phyloP scores from a whole-genome alignment of 2,329 filamentous ascomycete species.

The Aspergillus glaucus region DNA sequence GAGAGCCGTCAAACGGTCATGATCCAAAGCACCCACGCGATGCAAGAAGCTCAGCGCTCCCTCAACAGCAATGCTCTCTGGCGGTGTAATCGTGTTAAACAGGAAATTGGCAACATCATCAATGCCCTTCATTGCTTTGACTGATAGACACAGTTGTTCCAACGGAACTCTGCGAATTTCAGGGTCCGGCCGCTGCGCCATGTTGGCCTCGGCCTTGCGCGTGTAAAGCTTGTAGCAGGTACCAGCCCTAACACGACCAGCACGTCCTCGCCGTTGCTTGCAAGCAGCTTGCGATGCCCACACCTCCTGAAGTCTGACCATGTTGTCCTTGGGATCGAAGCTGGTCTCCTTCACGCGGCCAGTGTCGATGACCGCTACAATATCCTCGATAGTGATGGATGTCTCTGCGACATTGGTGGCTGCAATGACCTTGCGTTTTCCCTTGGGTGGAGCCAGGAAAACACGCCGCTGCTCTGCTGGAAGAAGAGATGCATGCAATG shows the following conservation, averaged over 20 bases:
- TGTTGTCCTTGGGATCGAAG: constrained; percentile 85
- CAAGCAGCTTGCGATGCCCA: constrained; percentile 93
- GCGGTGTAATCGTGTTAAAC: constrained; percentile 79
- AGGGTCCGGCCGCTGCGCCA: constrained; percentile 83
- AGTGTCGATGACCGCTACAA: constrained; percentile 91
- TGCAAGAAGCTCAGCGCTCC: constrained; percentile 72
- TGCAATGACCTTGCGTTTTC: constrained; percentile 85
- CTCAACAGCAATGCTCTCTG: constrained; percentile 76
- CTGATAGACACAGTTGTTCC: constrained; percentile 89
- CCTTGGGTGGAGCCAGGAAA: constrained; percentile 67
- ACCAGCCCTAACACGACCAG: constrained; percentile 84
- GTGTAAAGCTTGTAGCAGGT: constrained; percentile 96
- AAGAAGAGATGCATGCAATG: constrained; percentile 85
- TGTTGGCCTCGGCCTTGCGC: constrained; percentile 70
- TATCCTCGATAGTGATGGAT: constrained; percentile 96
- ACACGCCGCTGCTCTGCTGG: constrained; percentile 83
- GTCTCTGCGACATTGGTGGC: constrained; percentile 97
- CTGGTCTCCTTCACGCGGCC: constrained; percentile 95
- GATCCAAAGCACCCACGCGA: constrained; percentile 83
- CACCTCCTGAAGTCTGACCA: constrained; percentile 87
- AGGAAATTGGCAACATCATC: constrained; percentile 75
- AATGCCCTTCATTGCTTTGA: constrained; percentile 84
- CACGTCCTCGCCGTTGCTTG: constrained; percentile 87
- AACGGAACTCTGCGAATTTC: constrained; percentile 90
- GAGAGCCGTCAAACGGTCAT: constrained; percentile 79